Evolutionary conservation across 2,329 filamentous ascomycete species (phyloP), one percentile per base, ranked within the genome.

Genomic region (Ceratocystis cacaofunesta): DNA sequence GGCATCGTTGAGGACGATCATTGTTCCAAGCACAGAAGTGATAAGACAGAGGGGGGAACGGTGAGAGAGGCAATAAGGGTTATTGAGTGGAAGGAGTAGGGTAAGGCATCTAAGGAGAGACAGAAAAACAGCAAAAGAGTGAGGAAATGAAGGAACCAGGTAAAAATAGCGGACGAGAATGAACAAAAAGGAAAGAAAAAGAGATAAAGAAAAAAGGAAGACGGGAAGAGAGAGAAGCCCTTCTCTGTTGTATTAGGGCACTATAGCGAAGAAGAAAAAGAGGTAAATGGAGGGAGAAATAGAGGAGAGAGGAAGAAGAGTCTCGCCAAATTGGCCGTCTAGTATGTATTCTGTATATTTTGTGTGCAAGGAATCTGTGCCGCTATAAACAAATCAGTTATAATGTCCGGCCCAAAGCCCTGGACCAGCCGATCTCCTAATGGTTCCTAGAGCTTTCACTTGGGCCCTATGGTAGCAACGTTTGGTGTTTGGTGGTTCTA

Each of bases 1-100:
- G 46, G 78, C 75, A 70, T 86, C 82, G 5, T 79, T 81, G 58
- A 87, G 78, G 22, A 86, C 75, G 0, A 82, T 80, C 69, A 86
- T 77, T 62, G 81, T 75, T 82, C n/a, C 17, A 6, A n/a, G 46
- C 19, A 17, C 17, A 8, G 48, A 50, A 12, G 48, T 1, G 30
- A 10, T 4, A 30, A 36, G 32, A 43, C 32, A 43, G 46, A 62
- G 19, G n/a, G 15, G 7, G 28, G 12, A 5, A 50, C 17, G 46
- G 19, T 22, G 46, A 50, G 8, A 12, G 50, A 15, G 60, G 36
- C 8, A 43, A 5, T 43, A 43, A 25, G 8, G 36, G 19, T 46
- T 32, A 30, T 52, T 57, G 46, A 8, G n/a, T 62, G 25, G 32
- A 7, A 63, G 22, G 41, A 50, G n/a, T 2, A 41, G 17, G 10